Evolutionary conservation across 345 rosid genomes (phyloP), one percentile per base, ranked within the genome.

Genomic region (Moricandia arvensis): DNA sequence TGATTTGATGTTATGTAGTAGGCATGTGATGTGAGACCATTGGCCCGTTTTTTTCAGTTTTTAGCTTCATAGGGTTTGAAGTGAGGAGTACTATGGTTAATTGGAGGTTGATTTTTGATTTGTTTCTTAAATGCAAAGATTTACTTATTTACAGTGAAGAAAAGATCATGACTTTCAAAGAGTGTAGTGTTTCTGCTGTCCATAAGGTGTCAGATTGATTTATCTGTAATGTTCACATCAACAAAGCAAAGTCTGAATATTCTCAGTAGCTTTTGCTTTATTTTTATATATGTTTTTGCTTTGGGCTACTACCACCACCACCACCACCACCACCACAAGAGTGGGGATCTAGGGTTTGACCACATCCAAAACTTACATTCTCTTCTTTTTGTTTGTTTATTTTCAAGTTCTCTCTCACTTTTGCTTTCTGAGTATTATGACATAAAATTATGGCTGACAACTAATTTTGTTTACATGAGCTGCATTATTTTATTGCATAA

Each of bases 131-230:
- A 5, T 45, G 51, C 17, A 45, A 45, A 13, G 26, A 9, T 35
- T 53, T 60, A 27, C 63, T 65, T 41, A 2, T 43, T 41, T 43
- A 4, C 37, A 37, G 7, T 58, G 66, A 18, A 66, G 37, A 34
- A 2, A 1, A 27, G 3, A 5, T 2, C 1, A 37, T 43, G 43
- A 17, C 17, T 35, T 75, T 75, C 3, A 33, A 60, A 43, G 43
- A 61, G 24, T 51, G 43, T 71, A 71, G 80, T 59, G 74, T 73
- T 67, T 68, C 67, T 73, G 65, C 66, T 79, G 75, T 65, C 78
- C 81, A 71, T 61, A 66, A 73, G 78, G 78, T 79, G 81, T 79
- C 81, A 73, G 81, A 73, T 43, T 79, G 81, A 79, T 79, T 73
- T 73, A 61, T 59, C 59, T 78, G 81, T 66, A 72, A 29, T 73